Percentiles rank a stretch among this genome's conserved stretches.
Evolutionary conservation across 257 asterid genomes (phyloP).

Genomic region (Gynochthodes officinalis): DNA sequence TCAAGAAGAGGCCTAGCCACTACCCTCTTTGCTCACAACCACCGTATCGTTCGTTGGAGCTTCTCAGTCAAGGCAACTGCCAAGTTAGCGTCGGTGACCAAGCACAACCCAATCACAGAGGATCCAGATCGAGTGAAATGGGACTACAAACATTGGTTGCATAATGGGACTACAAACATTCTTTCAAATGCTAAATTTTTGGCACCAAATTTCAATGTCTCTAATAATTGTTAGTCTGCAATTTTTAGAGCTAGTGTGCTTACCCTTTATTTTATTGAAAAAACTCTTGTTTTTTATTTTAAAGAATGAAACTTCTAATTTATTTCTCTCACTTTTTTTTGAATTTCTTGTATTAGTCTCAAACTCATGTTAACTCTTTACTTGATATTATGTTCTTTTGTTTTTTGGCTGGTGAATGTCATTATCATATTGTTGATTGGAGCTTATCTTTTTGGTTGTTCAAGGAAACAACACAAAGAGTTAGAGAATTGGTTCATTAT

Average conservation of each 20-base stretch:
- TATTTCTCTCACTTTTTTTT: not conserved
- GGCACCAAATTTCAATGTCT: not conserved
- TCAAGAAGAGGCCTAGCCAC: slow-evolving; percentile 57
- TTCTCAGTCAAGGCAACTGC: slow-evolving; percentile 49
- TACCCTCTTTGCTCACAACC: slow-evolving; percentile 26
- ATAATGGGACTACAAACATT: no score
- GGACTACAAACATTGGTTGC: no score
- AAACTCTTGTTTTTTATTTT: not conserved
- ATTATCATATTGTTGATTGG: slow-evolving; percentile 12
- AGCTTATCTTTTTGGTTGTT: slow-evolving; percentile 17
- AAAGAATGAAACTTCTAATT: not conserved
- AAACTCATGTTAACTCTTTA: not conserved
- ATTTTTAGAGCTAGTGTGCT: not conserved
- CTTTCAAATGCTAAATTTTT: not conserved
- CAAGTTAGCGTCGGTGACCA: slow-evolving; percentile 21
- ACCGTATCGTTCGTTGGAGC: slow-evolving; percentile 30
- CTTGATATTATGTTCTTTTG: not conserved
- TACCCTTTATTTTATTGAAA: not conserved
- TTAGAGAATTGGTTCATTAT: slow-evolving; percentile 61
- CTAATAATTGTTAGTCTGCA: not conserved
- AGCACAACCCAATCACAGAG: slow-evolving; percentile 38
- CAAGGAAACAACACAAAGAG: slow-evolving; percentile 74
- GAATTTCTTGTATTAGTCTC: not conserved
- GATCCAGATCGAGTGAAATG: slow-evolving; percentile 75
- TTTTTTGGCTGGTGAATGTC: not conserved